Percentiles rank a stretch among this genome's conserved stretches.
Evolutionary conservation across 495 filamentous ascomycete species (phyloP).

Genomic region (Astrocystis sublimbata): DNA sequence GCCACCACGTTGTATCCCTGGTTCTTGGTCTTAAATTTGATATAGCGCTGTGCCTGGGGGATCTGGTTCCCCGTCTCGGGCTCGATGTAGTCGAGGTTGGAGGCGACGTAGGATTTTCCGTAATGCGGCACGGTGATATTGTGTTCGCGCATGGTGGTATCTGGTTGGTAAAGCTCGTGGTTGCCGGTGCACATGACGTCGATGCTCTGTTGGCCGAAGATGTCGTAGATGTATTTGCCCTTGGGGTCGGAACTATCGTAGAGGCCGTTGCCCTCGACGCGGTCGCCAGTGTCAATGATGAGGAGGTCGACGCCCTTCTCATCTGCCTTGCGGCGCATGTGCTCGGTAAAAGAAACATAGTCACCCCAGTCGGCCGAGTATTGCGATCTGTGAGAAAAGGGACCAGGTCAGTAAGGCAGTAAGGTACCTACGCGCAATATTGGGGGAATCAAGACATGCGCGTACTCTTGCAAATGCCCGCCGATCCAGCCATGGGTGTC

Average conservation of each 20-base stretch:
- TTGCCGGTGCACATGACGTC: slow-evolving; percentile 90
- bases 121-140: slow-evolving; percentile 76
- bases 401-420: not conserved
- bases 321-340: slow-evolving; percentile 77
- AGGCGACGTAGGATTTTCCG: slow-evolving; percentile 73
- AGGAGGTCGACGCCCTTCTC: slow-evolving; percentile 77
- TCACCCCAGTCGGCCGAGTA: slow-evolving; percentile 98
- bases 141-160: slow-evolving; percentile 76
- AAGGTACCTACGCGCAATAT: too few relatives aligned
- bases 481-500: slow-evolving; percentile 96
- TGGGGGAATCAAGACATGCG: not conserved
- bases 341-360: slow-evolving; percentile 88
- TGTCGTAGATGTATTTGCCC: slow-evolving; percentile 82
- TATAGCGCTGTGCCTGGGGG: slow-evolving; percentile 78
- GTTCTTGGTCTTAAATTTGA: slow-evolving; percentile 87
- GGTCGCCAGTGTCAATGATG: slow-evolving; percentile 90
- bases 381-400: slow-evolving; percentile 57
- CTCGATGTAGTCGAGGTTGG: slow-evolving; percentile 87
- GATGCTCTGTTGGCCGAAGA: slow-evolving; percentile 76
- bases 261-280: slow-evolving; percentile 94
- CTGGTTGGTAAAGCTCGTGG: slow-evolving; percentile 87
- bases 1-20: slow-evolving; percentile 80
- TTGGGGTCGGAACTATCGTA: slow-evolving; percentile 89
- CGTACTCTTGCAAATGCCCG: slow-evolving; percentile 86
- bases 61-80: slow-evolving; percentile 65